Base-by-base conservation (phyloP, 2,329 filamentous ascomycete species). In the Ophiocordyceps robertsii region DNA sequence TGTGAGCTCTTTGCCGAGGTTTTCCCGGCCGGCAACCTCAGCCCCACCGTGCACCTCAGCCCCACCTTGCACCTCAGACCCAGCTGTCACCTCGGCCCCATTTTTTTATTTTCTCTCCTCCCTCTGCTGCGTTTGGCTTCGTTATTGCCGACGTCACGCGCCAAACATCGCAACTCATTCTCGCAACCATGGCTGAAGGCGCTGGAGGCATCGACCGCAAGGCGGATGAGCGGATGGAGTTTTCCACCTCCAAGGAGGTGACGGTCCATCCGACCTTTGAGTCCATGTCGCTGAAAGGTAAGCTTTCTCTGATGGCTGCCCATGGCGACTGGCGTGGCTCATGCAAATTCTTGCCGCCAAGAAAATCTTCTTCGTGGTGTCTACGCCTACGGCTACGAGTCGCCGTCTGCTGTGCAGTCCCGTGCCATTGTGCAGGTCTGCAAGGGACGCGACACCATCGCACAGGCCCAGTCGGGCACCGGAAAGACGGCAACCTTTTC, bases 381-480 rank as follows among this genome's bases (percentile, higher is more conserved):
- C 60, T 98, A 98, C 61, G 92, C 92, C 31, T 98, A 98, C 56
- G 92, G 92, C 50, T 98, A 96, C 67, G 92, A 98, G 63, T 95
- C 92, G 2, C 92, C 92, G 12, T 98, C 92, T 0, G 92, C 92
- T 13, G 90, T 98, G 16, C 92, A 98, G 69, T 95, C 90, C 52
- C 86, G 92, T 59, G 92, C 92, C 42, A 98, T 98, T 58, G 92
- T 98, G 40, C 92, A 96, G 68, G 85, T 98, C 58, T 98, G 92
- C 78, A 96, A 96, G 68, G 92, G 92, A 51, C 87, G 92, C 66
- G 92, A 98, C 64, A 96, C 92, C 48, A 98, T 98, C 59, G 92
- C 92, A 16, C 92, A 98, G 62, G 92, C 92, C 17, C 92, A 96
- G 65, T 95, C 90, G 38, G 89, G 89, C 65, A 95, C 89, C 42